These are phyloP conservation scores for Thalassiosira exigua DNA, from an alignment of 352 stramenopile species.

Conservation along the genomic window DNA sequence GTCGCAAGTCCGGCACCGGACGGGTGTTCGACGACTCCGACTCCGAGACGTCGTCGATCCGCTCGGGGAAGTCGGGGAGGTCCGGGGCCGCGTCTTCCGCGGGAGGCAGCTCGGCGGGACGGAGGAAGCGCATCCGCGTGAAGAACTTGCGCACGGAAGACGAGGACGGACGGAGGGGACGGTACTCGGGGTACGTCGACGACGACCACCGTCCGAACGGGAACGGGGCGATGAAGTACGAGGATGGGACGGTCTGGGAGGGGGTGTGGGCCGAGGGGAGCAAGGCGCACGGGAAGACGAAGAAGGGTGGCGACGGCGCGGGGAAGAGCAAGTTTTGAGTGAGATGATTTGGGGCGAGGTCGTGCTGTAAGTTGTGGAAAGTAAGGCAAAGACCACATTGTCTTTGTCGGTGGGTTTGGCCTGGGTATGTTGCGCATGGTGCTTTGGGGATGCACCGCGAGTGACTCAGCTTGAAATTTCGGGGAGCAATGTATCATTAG, in stretches of 20 bases:
- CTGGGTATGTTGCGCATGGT: too few species aligned
- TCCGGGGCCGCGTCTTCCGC: neutral
- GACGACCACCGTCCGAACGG: slow-evolving; percentile 48
- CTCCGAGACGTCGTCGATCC: slow-evolving; percentile 9
- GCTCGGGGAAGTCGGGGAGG: slow-evolving; percentile 10
- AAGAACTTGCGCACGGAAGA: slow-evolving; percentile 47
- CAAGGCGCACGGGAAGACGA: slow-evolving; percentile 37
- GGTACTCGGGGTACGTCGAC: slow-evolving; percentile 51
- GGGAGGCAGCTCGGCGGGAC: neutral
- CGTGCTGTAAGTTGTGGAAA: too few species aligned
- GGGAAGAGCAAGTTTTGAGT: slow-evolving; percentile 1
- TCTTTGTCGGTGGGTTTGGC: too few species aligned
- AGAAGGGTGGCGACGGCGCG: too few species aligned
- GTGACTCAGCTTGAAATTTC: too few species aligned
- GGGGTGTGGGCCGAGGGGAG: slow-evolving; percentile 46
- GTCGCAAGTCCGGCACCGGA: slow-evolving; percentile 6
- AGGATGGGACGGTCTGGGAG: slow-evolving; percentile 36
- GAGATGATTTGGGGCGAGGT: too few species aligned
- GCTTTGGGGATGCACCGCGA: too few species aligned
- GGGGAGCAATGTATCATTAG: too few species aligned
- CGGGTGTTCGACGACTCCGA: slow-evolving; percentile 24
- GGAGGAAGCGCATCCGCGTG: slow-evolving; percentile 2
- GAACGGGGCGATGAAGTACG: slow-evolving; percentile 43
- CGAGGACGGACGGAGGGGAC: slow-evolving; percentile 39
- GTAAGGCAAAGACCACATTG: too few species aligned